Conservation (phyloP, 78 protist species). For the Planoprotostelium fungivorum region DNA sequence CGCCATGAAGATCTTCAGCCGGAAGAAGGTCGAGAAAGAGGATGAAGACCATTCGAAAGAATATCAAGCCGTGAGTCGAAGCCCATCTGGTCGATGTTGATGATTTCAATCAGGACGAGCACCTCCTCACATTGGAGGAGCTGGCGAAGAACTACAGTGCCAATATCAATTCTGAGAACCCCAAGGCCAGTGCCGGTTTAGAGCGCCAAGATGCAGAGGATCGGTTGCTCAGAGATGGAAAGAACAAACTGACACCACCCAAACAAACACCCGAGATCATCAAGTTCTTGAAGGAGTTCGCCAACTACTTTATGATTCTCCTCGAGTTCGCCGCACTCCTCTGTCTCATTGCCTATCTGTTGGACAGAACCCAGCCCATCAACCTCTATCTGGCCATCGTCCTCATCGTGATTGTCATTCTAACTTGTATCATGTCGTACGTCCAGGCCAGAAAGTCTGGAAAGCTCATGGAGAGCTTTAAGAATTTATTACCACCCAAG, state of each 20-base stretch:
- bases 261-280: slow-evolving; percentile 48
- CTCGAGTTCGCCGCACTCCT: slow-evolving; percentile 47
- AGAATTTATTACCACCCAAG: slow-evolving; percentile 61
- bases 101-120: slow-evolving; percentile 8
- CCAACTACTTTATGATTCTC: slow-evolving; percentile 45
- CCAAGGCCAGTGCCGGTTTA: slow-evolving; percentile 14
- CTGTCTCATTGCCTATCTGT: slow-evolving; percentile 38
- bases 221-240: slow-evolving; percentile 17
- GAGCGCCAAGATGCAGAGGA: slow-evolving; percentile 9
- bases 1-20: background rate
- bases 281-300: slow-evolving; percentile 21
- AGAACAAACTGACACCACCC: slow-evolving; percentile 51
- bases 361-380: slow-evolving; percentile 24
- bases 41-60: background rate
- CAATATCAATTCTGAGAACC: background rate
- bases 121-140: slow-evolving; percentile 33
- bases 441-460: slow-evolving; percentile 74
- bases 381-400: slow-evolving; percentile 83
- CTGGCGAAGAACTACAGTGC: slow-evolving; percentile 16
- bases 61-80: background rate
- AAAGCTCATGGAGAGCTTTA: slow-evolving; percentile 78
- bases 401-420: slow-evolving; percentile 77
- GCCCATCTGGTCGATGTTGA: background rate
- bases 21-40: background rate
- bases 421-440: slow-evolving; percentile 81